Evolutionary conservation across 257 asterid species (phyloP).

Genomic region (Rauvolfia tetraphylla): DNA sequence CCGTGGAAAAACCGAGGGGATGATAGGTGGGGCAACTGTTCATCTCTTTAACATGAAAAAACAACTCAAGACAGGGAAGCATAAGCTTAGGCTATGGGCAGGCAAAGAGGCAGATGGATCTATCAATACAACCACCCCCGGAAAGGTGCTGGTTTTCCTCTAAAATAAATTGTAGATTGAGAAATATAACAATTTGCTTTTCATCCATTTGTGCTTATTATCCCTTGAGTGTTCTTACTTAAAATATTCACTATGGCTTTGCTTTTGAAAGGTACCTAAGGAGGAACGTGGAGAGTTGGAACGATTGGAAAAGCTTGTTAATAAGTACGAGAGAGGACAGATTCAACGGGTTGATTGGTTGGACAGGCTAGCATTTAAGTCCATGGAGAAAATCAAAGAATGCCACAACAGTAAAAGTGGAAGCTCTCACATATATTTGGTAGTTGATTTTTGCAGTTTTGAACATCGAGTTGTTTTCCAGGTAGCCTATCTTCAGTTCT

Average conservation of each 20-base stretch:
- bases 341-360: constrained; percentile 98
- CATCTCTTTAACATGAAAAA: constrained; percentile 83
- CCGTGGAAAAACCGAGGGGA: constrained; percentile 58
- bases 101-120: constrained; percentile 95
- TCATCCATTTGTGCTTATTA: neutral
- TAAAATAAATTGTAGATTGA: neutral
- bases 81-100: constrained; percentile 89
- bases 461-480: constrained; percentile 98
- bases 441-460: constrained; percentile 88
- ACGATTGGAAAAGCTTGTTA: constrained; percentile 91
- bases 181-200: constrained; percentile 3
- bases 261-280: constrained; percentile 69
- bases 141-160: constrained; percentile 51
- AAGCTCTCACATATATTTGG: constrained; percentile 74
- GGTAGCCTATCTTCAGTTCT: constrained; percentile 39
- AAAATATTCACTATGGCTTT: constrained; percentile 16
- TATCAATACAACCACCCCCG: constrained; percentile 75
- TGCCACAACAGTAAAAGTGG: constrained; percentile 70
- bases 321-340: constrained; percentile 95
- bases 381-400: constrained; percentile 93
- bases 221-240: neutral
- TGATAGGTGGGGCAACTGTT: constrained; percentile 96
- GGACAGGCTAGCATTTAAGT: constrained; percentile 85
- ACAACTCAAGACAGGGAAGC: constrained; percentile 91
- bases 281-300: constrained; percentile 96